Conservation (phyloP, 352 stramenopile genomes). For the Pythium dissotocum region DNA sequence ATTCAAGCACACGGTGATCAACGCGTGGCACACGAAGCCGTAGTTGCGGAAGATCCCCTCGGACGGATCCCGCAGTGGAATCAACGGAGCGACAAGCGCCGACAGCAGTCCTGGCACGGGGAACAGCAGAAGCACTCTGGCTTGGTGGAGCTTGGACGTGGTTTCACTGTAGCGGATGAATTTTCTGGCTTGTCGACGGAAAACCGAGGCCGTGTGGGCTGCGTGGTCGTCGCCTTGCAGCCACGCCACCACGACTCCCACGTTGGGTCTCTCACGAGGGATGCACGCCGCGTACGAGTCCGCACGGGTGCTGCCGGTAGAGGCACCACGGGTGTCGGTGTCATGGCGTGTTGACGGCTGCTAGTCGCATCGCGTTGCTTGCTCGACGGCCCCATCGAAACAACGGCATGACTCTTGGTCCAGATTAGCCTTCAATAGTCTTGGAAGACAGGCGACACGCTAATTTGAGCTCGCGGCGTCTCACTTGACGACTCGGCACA, state of each 20-base stretch:
- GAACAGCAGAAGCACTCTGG: not conserved
- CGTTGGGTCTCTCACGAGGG: not conserved
- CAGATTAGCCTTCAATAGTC: too few relatives aligned
- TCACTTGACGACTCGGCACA: too few relatives aligned
- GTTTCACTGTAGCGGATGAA: not conserved
- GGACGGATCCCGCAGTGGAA: constrained; percentile 10
- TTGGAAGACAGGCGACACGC: too few relatives aligned
- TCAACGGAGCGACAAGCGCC: not conserved
- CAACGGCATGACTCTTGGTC: too few relatives aligned
- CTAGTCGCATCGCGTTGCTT: too few relatives aligned
- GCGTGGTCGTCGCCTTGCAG: not conserved
- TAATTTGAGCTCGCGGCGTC: not conserved
- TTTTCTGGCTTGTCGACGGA: not conserved
- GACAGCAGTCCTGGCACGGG: not conserved
- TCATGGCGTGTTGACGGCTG: too few relatives aligned
- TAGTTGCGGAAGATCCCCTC: constrained; percentile 1
- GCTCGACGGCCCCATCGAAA: too few relatives aligned
- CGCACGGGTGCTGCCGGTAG: too few relatives aligned
- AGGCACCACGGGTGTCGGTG: too few relatives aligned
- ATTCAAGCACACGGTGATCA: constrained; percentile 1
- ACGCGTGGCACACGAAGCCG: not conserved
- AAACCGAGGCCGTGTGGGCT: not conserved
- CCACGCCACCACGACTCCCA: not conserved
- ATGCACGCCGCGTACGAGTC: not conserved
- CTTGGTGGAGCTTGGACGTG: not conserved